Base-by-base conservation (phyloP, 148 eudicot species). In the Silene conica region DNA sequence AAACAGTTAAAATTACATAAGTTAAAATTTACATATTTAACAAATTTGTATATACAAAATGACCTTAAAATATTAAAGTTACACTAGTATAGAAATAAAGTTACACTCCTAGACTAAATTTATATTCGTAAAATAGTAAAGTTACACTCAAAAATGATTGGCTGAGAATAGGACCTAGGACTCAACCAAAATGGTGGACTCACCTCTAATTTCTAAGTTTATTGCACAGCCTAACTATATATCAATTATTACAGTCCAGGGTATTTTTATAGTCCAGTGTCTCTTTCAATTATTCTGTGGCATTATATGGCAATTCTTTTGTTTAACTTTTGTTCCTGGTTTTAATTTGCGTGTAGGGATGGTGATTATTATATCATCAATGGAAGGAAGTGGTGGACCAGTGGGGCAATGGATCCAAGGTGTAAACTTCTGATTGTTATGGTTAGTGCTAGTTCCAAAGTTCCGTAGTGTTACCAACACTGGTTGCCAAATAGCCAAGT, bases 341-440 rank as follows among this genome's bases (percentile, higher is more conserved):
- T 11, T 14, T 58, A 55, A 34, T 28, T 82, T 76, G 48, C 77
- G 22, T 74, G 70, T 83, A 95, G 98, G 75, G 85, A 95, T 62
- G 98, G 92, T 28, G 97, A 90, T 70, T 86, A 84, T 4, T 95
- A 92, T 80, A 80, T 95, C 70, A 90, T 95, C 38, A 95, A 90
- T 70, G 98, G 98, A 57, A 89, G 78, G 50, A 92, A 95, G 75
- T 95, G 98, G 98, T 95, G 98, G 97, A 92, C 98, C n/a, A 95
- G 98, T 77, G 98, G 98, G 81, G 98, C 98, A 43, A 95, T 95
- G 98, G 98, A 95, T 86, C 97, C 98, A 76, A 86, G 98, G 82
- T 95, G 98, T 87, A 92, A 86, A 82, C 69, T 95, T 68, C 97
- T 95, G 54, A 90, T 95, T 28, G 85, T 92, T 74, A 92, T 92